These are phyloP conservation scores for Cucurbita maxima DNA, from an alignment of 306 rosid species.

Conservation along the genomic window DNA sequence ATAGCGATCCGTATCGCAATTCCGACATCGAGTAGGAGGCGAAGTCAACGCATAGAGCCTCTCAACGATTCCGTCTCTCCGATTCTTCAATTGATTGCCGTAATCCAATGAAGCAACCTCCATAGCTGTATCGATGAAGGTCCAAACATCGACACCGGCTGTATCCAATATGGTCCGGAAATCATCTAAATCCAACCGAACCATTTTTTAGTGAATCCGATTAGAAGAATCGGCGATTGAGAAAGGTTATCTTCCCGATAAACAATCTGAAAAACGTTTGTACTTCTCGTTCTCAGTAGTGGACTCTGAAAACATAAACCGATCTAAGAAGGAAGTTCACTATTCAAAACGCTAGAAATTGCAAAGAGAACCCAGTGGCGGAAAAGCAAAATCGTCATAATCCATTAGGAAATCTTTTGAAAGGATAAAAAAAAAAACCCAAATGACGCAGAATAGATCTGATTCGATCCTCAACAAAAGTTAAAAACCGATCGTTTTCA, in stretches of 20 bases:
- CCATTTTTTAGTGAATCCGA: background rate
- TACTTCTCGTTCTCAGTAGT: background rate
- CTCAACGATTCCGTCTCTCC: slow-evolving; percentile 71
- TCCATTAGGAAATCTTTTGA: background rate
- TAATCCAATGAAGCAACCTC: slow-evolving; percentile 55
- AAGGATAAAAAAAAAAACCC: background rate
- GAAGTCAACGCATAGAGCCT: slow-evolving; percentile 41
- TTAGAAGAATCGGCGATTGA: background rate
- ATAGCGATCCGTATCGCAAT: slow-evolving; percentile 23
- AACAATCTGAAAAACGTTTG: background rate
- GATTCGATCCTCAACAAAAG: slow-evolving; percentile 4
- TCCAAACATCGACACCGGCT: slow-evolving; percentile 75
- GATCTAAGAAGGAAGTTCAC: too few relatives aligned
- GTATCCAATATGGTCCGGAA: slow-evolving; percentile 58
- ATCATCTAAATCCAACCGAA: slow-evolving; percentile 69
- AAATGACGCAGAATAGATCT: slow-evolving; percentile 4
- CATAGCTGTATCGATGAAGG: slow-evolving; percentile 76
- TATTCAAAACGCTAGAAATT: background rate
- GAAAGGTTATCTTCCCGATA: background rate
- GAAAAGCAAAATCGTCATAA: slow-evolving; percentile 3
- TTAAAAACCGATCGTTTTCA: background rate
- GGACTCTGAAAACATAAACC: background rate
- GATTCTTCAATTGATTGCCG: slow-evolving; percentile 43
- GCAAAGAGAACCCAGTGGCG: background rate
- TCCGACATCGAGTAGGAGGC: slow-evolving; percentile 20